Percentiles rank a stretch among this genome's conserved stretches.
phyloP scores from a whole-genome alignment of 805 yeast species.

The Ogataea pini region DNA sequence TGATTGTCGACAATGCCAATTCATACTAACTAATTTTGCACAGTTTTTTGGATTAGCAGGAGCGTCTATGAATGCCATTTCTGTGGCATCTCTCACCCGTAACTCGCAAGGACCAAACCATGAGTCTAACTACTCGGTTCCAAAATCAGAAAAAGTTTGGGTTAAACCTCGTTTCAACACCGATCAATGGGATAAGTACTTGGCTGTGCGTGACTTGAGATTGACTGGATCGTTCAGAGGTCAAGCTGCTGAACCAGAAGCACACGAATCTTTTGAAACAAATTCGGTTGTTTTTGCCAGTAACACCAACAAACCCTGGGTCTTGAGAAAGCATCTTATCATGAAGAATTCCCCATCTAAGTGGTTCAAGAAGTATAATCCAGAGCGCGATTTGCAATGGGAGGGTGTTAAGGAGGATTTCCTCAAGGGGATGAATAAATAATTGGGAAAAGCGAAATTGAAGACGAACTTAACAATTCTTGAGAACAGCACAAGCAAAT shows the following conservation, averaged over 20 bases:
- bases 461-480: no score
- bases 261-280: conserved; percentile 79
- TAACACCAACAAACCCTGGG: conserved; percentile 38
- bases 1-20: not conserved
- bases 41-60: conserved; percentile 56
- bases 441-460: no score
- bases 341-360: conserved; percentile 42
- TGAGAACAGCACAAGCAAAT: no score
- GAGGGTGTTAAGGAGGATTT: conserved; percentile 39
- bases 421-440: conserved; percentile 38
- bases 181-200: conserved; percentile 54
- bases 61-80: conserved; percentile 42
- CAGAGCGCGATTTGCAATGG: conserved; percentile 34
- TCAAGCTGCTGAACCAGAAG: conserved; percentile 63
- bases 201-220: conserved; percentile 73
- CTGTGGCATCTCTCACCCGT: conserved; percentile 33
- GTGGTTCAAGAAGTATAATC: conserved; percentile 38
- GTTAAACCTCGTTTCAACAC: conserved; percentile 54
- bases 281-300: conserved; percentile 47
- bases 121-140: conserved; percentile 41
- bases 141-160: conserved; percentile 45
- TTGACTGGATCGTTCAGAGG: conserved; percentile 75
- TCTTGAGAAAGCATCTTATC: conserved; percentile 39
- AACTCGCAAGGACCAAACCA: conserved; percentile 38
- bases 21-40: not conserved